Evolutionary conservation across 2,329 filamentous ascomycete species (phyloP), one percentile per base, ranked within the genome.

Genomic region (Nemania diffusa): DNA sequence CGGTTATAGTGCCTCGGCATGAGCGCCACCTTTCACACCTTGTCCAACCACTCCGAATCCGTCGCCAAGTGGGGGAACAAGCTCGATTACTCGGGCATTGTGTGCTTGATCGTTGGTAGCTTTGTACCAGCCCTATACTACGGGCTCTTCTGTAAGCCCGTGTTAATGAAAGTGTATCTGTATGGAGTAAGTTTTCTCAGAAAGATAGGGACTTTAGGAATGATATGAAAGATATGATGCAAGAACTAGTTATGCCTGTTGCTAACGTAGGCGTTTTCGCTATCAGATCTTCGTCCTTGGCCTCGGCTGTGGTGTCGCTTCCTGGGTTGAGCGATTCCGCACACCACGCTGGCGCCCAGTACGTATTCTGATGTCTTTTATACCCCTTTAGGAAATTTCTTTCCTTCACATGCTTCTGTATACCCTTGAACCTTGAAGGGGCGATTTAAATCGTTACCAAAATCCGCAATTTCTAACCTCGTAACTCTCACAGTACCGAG

Each of bases 21-120:
- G 90, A 94, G 91, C 73, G 91, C 93, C 5, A 92, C 91, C 2
- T 99, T 90, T 77, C 96, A 99, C 78, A 87, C 92, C 1, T 87
- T 97, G 55, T 89, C 86, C 24, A 97, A 97, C 72, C 96, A 99
- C 79, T 96, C 92, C 20, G 87, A 89, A 42, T 80, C 81, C 1
- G 92, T 97, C 15, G 90, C 91, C 1, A 90, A 88, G 69, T 92
- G 93, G 83, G 94, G 94, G 11, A 98, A 98, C 78, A 93, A 97
- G 79, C 82, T 98, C 64, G 96, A 99, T 78, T 98, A 99, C 78
- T 88, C 95, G 5, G 96, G 96, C 6, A 99, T 99, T 73, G 92
- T 98, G 32, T 88, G 90, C 56, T 82, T 99, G 72, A 98, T 98
- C 66, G 92, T 95, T 72, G 96, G 96, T 6, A 95, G 91, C 77